These are phyloP conservation scores for Xylaria acuta DNA, from an alignment of 495 filamentous ascomycete species.

Conservation along the genomic window DNA sequence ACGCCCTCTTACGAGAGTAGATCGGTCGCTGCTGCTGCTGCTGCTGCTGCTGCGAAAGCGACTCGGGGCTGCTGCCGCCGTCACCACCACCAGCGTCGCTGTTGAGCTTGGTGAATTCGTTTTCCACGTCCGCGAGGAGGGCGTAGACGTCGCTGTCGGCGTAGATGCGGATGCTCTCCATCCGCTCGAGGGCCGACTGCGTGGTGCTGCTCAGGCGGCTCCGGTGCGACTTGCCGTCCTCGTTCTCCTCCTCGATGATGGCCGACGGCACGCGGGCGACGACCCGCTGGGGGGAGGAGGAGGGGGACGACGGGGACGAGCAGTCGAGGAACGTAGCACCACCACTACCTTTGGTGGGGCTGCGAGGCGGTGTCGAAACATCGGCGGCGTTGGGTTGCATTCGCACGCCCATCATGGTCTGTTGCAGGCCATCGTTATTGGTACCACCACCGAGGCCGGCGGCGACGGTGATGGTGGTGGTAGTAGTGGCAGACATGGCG, in stretches of 20 bases:
- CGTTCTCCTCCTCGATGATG: slow-evolving; percentile 54
- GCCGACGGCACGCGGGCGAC: slow-evolving; percentile 56
- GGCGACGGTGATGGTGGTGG: too few relatives aligned
- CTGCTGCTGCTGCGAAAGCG: slow-evolving; percentile 3
- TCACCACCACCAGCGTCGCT: slow-evolving; percentile 27
- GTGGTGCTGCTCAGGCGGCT: slow-evolving; percentile 34
- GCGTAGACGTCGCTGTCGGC: slow-evolving; percentile 69
- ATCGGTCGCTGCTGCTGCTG: too few relatives aligned
- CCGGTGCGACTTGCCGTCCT: slow-evolving; percentile 30
- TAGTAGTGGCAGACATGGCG: slow-evolving; percentile 48
- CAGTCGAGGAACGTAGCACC: slow-evolving; percentile 37
- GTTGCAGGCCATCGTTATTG: slow-evolving; percentile 51
- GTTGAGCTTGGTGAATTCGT: slow-evolving; percentile 60
- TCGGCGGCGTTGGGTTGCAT: slow-evolving; percentile 46
- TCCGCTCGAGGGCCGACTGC: slow-evolving; percentile 44
- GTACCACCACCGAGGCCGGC: slow-evolving; percentile 41
- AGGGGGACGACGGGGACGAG: slow-evolving; percentile 43
- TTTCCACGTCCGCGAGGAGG: slow-evolving; percentile 65
- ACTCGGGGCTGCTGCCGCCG: too few relatives aligned
- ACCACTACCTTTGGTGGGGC: slow-evolving; percentile 52
- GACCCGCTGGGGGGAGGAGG: slow-evolving; percentile 50
- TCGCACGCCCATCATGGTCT: slow-evolving; percentile 47
- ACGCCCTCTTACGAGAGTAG: slow-evolving; percentile 36
- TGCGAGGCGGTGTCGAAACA: slow-evolving; percentile 56
- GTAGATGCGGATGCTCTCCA: slow-evolving; percentile 72